Base-by-base conservation (phyloP, 306 rosid genomes). In the Begonia fuchsioides region DNA sequence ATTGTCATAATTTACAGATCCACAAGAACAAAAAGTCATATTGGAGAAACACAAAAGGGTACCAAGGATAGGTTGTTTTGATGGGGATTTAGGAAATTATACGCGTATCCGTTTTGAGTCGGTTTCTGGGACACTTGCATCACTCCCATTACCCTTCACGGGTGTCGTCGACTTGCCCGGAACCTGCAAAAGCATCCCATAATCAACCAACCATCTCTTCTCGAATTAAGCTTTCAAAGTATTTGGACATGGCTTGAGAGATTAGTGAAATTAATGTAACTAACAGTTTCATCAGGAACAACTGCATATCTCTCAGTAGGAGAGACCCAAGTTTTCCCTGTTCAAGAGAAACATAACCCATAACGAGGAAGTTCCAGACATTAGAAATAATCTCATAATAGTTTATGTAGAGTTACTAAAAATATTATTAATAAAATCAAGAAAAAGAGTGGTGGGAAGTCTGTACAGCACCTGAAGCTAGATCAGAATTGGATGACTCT, bases 201-300 rank as follows among this genome's bases (percentile, higher is more conserved):
- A 26, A 26, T 26, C 35, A 26, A 26, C 35, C 35, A 26, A 26
- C 35, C 35, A 26, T 26, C 35, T 4, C 35, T 26, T 26, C 35
- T 26, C 35, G 8, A 26, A 26, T 26, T 26, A 6, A 2, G 3
- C 7, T 26, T 26, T 57, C 63, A 68, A 61, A 47, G 43, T 16
- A 52, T 8, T 32, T 44, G 8, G 2, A 38, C 16, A 20, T 47
- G 16, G 13, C 35, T 5, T 26, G 35, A 26, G 35, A 26, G 35
- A 26, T 26, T 26, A 26, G 35, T 1, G 49, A 35, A 46, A 54
- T 16, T 19, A 55, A 1, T 48, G 17, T 48, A 19, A 63, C 97
- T 84, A 71, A 90, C 97, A 47, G 76, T 47, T 76, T 90, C 97
- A 65, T 79, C 95, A 10, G 97, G 97, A 63, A 90, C 97, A 62